phyloP scores from a whole-genome alignment of 495 filamentous ascomycete species.

The Neurospora sp. region DNA sequence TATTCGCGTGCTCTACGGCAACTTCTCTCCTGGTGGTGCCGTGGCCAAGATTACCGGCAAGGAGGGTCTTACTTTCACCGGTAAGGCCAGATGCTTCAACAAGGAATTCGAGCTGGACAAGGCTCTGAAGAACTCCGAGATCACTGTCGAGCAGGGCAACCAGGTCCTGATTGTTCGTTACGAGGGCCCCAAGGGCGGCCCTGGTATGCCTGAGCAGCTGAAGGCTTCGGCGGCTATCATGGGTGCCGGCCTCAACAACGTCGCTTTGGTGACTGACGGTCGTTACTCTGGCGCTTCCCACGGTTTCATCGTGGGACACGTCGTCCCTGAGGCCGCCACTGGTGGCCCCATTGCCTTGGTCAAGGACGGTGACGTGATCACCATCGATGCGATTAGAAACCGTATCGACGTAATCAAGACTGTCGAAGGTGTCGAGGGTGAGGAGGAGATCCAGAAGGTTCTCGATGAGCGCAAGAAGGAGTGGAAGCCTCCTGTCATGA shows the following conservation, averaged over 20 bases:
- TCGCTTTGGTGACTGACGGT: constrained; percentile 90
- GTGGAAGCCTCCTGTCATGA: constrained; percentile 65
- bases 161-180: constrained; percentile 91
- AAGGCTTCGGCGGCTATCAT: constrained; percentile 83
- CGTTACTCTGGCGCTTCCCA: constrained; percentile 84
- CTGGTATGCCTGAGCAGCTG: constrained; percentile 97
- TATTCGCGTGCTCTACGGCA: constrained; percentile 79
- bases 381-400: constrained; percentile 77
- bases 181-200: constrained; percentile 90
- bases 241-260: constrained; percentile 80
- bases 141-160: constrained; percentile 57
- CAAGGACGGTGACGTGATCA: constrained; percentile 69
- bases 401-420: constrained; percentile 54
- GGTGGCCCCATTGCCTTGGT: constrained; percentile 79
- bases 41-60: constrained; percentile 98
- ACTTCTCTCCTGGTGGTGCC: constrained; percentile 82
- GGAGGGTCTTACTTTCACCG: constrained; percentile 75
- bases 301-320: constrained; percentile 92
- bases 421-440: constrained; percentile 2
- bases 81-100: constrained; percentile 80
- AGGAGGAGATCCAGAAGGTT: constrained; percentile 46
- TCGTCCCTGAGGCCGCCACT: constrained; percentile 79
- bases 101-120: constrained; percentile 73
- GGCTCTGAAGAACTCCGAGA: constrained; percentile 59
- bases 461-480: constrained; percentile 51